Evolutionary conservation across 139 green algal genomes (phyloP), one percentile per base, ranked within the genome.

Genomic region (Picochlorum sp.): DNA sequence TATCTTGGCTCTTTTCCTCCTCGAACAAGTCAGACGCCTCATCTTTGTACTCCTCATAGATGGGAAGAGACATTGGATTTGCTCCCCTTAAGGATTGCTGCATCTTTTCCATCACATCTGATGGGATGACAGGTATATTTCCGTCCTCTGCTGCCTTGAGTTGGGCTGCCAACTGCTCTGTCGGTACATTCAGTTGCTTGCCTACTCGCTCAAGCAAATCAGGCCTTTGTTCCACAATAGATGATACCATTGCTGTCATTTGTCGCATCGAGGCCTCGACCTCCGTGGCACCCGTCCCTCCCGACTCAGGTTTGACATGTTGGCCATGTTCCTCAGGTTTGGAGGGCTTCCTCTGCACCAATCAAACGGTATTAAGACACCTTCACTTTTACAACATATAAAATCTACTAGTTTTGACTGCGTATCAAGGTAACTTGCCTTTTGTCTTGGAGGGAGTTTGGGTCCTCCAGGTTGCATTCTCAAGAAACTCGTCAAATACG

Each of bases 1-100:
- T 67, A 23, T 49, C 41, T 56, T 76, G 54, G 59, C 55, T 37
- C 31, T 72, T 63, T 45, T 76, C 70, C 3, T 45, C 63, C 2
- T 68, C 70, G 37, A 72, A 49, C 54, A 68, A 18, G 20, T 34
- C 52, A 23, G 26, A 16, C 41, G 13, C 51, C 20, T 20, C 34
- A 41, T 41, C 34, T 11, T 41, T 41, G 1, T 41, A 41, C 8
- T 41, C 34, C 9, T 41, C 34, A 41, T 41, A 41, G 34, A 41
- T 41, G 34, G 34, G 34, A 0, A 41, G 34, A 11, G 34, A 41
- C 34, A 41, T 41, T 41, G 34, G 34, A 41, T 41, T 41, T 11
- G 6, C 34, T 13, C 1, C 34, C 2, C 34, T 8, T 11, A 41
- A 11, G 34, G 34, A 41, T 41, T 41, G 34, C 34, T 41, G 34